Conservation (phyloP, 768 basidiomycete genomes). For the Calocybe gangraenosa region DNA sequence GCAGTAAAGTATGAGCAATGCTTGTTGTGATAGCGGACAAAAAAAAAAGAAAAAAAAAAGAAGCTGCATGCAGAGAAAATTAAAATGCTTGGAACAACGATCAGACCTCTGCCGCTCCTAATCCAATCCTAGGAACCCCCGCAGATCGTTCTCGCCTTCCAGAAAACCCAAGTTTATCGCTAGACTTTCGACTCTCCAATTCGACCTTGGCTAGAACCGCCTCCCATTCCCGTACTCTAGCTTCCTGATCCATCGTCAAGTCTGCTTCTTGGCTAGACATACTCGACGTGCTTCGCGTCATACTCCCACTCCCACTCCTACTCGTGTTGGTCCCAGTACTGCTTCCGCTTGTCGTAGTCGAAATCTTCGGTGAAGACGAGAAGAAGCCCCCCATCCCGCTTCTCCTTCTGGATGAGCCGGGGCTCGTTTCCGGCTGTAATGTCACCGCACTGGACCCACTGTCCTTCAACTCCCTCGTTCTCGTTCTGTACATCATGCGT, state of each 20-base stretch:
- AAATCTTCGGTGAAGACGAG: slow-evolving; percentile 19
- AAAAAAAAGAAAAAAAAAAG: slow-evolving; percentile 5
- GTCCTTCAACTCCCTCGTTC: background rate
- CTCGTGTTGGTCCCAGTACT: slow-evolving; percentile 26
- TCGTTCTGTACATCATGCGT: slow-evolving; percentile 5
- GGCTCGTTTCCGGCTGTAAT: slow-evolving; percentile 15
- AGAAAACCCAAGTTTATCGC: slow-evolving; percentile 43
- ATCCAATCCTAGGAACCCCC: slow-evolving; percentile 17
- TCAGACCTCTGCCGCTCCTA: slow-evolving; percentile 13
- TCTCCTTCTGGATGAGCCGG: slow-evolving; percentile 12
- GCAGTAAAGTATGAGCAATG: too few relatives aligned
- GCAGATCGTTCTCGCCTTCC: slow-evolving; percentile 31
- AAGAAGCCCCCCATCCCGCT: slow-evolving; percentile 17
- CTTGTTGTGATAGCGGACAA: slow-evolving; percentile 1
- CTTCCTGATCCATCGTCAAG: slow-evolving; percentile 29
- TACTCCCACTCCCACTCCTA: slow-evolving; percentile 15
- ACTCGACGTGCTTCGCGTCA: slow-evolving; percentile 26
- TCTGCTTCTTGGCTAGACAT: slow-evolving; percentile 24
- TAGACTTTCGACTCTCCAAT: slow-evolving; percentile 49
- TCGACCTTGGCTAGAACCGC: slow-evolving; percentile 73
- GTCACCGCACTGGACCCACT: slow-evolving; percentile 2
- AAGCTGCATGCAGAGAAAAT: slow-evolving; percentile 5
- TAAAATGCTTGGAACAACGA: background rate
- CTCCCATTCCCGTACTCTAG: slow-evolving; percentile 63
- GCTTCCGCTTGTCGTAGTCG: slow-evolving; percentile 25